These are phyloP conservation scores for Gaillardinia entomophila DNA, from an alignment of 805 yeast genomes.

Conservation along the genomic window DNA sequence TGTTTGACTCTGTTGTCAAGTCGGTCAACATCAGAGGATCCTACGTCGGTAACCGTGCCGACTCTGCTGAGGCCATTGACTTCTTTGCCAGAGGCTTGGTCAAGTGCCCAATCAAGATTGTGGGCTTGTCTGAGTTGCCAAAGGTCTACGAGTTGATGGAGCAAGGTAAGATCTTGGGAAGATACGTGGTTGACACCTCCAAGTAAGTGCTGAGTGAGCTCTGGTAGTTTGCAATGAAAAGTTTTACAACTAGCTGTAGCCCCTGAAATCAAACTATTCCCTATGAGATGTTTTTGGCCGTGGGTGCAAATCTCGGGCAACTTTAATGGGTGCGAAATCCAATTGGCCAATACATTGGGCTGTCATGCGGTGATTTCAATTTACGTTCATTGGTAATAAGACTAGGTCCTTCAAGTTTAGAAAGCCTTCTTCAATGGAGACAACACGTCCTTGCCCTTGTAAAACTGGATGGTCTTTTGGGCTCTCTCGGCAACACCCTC, in stretches of 20 bases:
- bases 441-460: slow-evolving; percentile 64
- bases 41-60: slow-evolving; percentile 86
- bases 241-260: too few relatives aligned
- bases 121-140: slow-evolving; percentile 67
- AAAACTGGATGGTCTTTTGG: slow-evolving; percentile 69
- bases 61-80: slow-evolving; percentile 74
- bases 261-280: too few relatives aligned
- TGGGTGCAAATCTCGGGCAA: too few relatives aligned
- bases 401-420: too few relatives aligned
- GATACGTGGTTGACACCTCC: slow-evolving; percentile 79
- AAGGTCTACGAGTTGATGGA: slow-evolving; percentile 71
- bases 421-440: slow-evolving; percentile 83
- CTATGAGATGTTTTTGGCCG: too few relatives aligned
- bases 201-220: slow-evolving; percentile 29
- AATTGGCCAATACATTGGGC: too few relatives aligned
- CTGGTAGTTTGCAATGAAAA: not conserved
- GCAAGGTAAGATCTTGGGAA: slow-evolving; percentile 79
- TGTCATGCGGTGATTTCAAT: too few relatives aligned
- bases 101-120: slow-evolving; percentile 68
- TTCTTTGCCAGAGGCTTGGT: slow-evolving; percentile 70
- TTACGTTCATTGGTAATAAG: too few relatives aligned
- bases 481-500: slow-evolving; percentile 91
- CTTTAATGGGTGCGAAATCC: too few relatives aligned
- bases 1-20: slow-evolving; percentile 69
- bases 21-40: slow-evolving; percentile 73